Percentiles rank a stretch among this genome's conserved stretches.
phyloP scores from a whole-genome alignment of 192 early-diverging fungal species.

The Linnemannia zychae region DNA sequence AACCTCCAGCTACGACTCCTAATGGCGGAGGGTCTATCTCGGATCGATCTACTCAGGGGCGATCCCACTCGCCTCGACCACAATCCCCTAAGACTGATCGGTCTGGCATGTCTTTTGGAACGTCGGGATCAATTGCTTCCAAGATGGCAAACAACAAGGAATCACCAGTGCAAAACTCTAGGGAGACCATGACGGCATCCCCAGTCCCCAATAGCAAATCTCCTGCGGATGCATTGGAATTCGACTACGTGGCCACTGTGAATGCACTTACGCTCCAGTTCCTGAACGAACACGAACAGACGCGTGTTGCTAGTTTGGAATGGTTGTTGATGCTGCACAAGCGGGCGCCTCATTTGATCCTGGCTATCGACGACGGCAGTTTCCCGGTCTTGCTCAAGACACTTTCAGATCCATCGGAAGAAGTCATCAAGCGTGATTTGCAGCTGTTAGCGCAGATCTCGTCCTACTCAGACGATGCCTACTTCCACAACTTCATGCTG shows the following conservation, averaged over 20 bases:
- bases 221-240: slow-evolving; percentile 49
- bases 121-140: slow-evolving; percentile 49
- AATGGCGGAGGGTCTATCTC: slow-evolving; percentile 13
- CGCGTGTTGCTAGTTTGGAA: slow-evolving; percentile 90
- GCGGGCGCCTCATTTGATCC: slow-evolving; percentile 89
- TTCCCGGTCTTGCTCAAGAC: slow-evolving; percentile 92
- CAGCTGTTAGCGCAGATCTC: slow-evolving; percentile 97
- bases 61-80: slow-evolving; percentile 32
- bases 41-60: slow-evolving; percentile 7
- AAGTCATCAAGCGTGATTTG: slow-evolving; percentile 93
- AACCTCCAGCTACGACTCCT: not conserved
- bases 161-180: not conserved
- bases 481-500: slow-evolving; percentile 91
- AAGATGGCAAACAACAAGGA: slow-evolving; percentile 30
- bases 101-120: slow-evolving; percentile 48
- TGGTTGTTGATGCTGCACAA: slow-evolving; percentile 98
- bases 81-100: slow-evolving; percentile 51
- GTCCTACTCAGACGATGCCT: slow-evolving; percentile 85
- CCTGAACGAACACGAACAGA: slow-evolving; percentile 92
- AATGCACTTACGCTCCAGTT: slow-evolving; percentile 83
- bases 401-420: slow-evolving; percentile 94
- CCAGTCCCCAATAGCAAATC: slow-evolving; percentile 16
- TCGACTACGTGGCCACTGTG: slow-evolving; percentile 90
- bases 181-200: slow-evolving; percentile 9
- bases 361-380: slow-evolving; percentile 89